Percentiles rank a stretch among this genome's conserved stretches.
Evolutionary conservation across 164 flowering plant species (phyloP).

Genomic region (Chimonanthus salicifolius): DNA sequence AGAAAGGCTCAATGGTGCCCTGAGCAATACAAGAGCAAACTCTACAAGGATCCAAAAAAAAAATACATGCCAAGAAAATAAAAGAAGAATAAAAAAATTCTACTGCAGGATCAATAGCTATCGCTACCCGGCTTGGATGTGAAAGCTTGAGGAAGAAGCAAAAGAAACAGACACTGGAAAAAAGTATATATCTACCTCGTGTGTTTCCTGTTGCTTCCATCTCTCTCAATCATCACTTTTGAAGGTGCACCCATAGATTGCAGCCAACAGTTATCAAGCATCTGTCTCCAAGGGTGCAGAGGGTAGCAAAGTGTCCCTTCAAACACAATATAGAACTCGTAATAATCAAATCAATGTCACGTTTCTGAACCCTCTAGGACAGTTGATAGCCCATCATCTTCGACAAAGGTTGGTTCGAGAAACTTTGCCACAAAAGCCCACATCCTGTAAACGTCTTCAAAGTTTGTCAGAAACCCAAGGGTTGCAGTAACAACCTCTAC

Average conservation of each 20-base stretch:
- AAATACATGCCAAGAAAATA: slow-evolving; percentile 27
- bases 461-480: slow-evolving; percentile 56
- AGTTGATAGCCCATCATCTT: slow-evolving; percentile 37
- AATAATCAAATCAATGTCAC: slow-evolving; percentile 6
- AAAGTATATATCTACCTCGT: slow-evolving; percentile 16
- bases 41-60: slow-evolving; percentile 30
- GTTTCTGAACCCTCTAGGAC: slow-evolving; percentile 48
- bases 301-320: slow-evolving; percentile 13
- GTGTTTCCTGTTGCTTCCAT: slow-evolving; percentile 15
- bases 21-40: slow-evolving; percentile 25
- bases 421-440: slow-evolving; percentile 65
- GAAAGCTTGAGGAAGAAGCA: slow-evolving; percentile 18
- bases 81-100: slow-evolving; percentile 44
- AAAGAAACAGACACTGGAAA: slow-evolving; percentile 17
- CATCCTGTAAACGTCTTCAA: slow-evolving; percentile 58
- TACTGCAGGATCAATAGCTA: slow-evolving; percentile 9
- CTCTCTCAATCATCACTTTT: slow-evolving; percentile 5
- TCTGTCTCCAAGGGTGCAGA: slow-evolving; percentile 5
- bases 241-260: slow-evolving; percentile 2
- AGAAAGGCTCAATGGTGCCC: neutral
- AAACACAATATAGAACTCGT: neutral
- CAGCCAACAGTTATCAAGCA: neutral
- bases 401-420: slow-evolving; percentile 45
- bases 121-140: slow-evolving; percentile 8
- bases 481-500: slow-evolving; percentile 68